Evolutionary conservation across 1,284 basidiomycete genomes (phyloP), one percentile per base, ranked within the genome.

Genomic region (Trichosporon asahii): DNA sequence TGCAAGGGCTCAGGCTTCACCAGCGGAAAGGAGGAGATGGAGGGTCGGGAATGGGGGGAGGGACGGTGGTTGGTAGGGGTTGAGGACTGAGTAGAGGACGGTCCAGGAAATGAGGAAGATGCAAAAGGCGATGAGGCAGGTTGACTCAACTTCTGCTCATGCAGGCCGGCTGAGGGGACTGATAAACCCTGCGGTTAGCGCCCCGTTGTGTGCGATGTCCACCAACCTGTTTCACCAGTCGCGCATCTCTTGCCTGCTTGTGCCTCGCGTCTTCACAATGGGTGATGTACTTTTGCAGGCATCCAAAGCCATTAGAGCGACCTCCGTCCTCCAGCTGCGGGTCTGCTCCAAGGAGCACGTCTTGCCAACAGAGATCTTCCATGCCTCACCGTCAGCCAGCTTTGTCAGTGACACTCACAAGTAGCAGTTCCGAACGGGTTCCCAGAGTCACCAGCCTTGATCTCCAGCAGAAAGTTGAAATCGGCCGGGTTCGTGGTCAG

Each of bases 351-450:
- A 82, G 75, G 6, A 73, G 57, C 14, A 78, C 68, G 61, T 82
- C 79, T 9, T 66, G 69, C 79, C 80, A 82, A 66, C 81, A 82
- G 23, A 70, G 65, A 40, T 81, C 80, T 33, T 82, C 81, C 76
- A 82, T 80, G 68, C 79, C 79, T 80, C 5, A 35, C 3, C 12
- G 68, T 70, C 65, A 70, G 68, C 11, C 12, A 18, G 9, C 21
- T 11, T 25, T 4, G 12, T n/a, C 12, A 3, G 7, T 25, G 21
- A 14, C 11, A 73, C 79, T 74, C 70, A 81, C 81, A 82, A 21
- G 79, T 81, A 3, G 78, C 72, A 0, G 74, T 66, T 0, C 80
- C 81, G 69, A 77, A 81, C 0, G 79, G 80, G 66, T 76, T 77
- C 1, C 79, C 81, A 0, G 79, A 79, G 66, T 76, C 77, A 2